A percentile compares a stretch with the other conserved stretches of the same genome.
Conservation (phyloP, 2,329 filamentous ascomycete genomes). For the Pseudomassariella vexata region DNA sequence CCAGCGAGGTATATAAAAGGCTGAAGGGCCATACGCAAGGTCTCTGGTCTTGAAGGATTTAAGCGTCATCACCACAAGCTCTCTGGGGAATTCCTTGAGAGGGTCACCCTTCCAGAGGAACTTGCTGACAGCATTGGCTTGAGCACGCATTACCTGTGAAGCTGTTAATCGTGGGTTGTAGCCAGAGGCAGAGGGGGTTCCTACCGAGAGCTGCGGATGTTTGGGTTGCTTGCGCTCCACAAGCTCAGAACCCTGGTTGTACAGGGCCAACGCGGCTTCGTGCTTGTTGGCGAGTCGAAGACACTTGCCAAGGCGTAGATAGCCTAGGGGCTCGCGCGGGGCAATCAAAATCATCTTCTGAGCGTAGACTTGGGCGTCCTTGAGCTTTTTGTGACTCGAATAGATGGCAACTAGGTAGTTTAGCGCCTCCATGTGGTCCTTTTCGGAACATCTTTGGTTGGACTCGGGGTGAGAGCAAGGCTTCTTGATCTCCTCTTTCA, state of each 20-base stretch:
- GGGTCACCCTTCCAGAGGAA: background rate
- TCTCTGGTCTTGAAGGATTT: background rate
- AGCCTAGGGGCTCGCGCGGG: conserved; percentile 2
- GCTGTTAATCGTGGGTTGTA: background rate
- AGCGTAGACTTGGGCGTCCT: background rate
- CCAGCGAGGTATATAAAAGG: background rate
- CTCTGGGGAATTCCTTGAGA: background rate
- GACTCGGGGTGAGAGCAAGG: conserved; percentile 2
- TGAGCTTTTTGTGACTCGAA: background rate
- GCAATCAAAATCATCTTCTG: conserved; percentile 3
- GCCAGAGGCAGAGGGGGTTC: background rate
- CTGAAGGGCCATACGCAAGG: background rate
- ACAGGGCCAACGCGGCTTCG: background rate
- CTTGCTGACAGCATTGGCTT: background rate
- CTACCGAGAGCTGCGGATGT: background rate
- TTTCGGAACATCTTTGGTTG: background rate
- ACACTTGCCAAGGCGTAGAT: conserved; percentile 1
- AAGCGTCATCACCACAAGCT: background rate
- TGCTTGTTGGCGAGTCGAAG: conserved; percentile 1
- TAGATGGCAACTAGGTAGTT: background rate
- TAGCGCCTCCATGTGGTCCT: conserved; percentile 3
- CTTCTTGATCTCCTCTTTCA: background rate
- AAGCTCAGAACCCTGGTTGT: conserved; percentile 3
- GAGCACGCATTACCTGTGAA: conserved; percentile 1
- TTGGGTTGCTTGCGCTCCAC: conserved; percentile 1